Evolutionary conservation across 208 protist genomes (phyloP).

Genomic region (Crithidia expoeki): DNA sequence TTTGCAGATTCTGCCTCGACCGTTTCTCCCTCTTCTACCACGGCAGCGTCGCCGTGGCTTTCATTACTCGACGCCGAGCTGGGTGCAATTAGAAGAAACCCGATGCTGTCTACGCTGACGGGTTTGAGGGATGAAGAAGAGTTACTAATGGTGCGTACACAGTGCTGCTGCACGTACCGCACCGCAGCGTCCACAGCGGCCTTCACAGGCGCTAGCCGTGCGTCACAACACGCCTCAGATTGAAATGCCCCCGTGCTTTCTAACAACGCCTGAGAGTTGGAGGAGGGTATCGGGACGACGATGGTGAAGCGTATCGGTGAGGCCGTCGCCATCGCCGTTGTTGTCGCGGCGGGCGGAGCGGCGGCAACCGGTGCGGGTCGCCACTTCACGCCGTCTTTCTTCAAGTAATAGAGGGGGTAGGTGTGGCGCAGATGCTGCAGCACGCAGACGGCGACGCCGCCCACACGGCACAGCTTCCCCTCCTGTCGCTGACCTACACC

Average conservation of each 20-base stretch:
- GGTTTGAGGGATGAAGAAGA: neutral
- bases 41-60: neutral
- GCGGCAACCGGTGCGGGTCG: constrained; percentile 11
- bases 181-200: constrained; percentile 11
- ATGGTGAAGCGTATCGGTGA: constrained; percentile 23
- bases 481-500: constrained; percentile 63
- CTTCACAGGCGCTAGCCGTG: neutral
- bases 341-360: neutral
- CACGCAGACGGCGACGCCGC: constrained; percentile 35
- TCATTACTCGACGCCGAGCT: neutral
- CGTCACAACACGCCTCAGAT: neutral
- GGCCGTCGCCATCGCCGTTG: neutral
- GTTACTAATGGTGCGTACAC: neutral
- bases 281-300: constrained; percentile 21
- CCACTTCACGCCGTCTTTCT: constrained; percentile 61
- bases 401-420: constrained; percentile 64
- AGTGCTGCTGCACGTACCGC: constrained; percentile 23
- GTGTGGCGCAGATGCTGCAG: constrained; percentile 31
- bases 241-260: neutral
- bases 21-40: neutral
- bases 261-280: neutral
- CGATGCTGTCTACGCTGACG: constrained; percentile 10
- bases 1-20: neutral
- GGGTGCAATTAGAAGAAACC: constrained; percentile 10
- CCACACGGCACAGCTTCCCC: constrained; percentile 53